Conservation (phyloP, 1,284 basidiomycete genomes). For the Clitocybe nebularis region DNA sequence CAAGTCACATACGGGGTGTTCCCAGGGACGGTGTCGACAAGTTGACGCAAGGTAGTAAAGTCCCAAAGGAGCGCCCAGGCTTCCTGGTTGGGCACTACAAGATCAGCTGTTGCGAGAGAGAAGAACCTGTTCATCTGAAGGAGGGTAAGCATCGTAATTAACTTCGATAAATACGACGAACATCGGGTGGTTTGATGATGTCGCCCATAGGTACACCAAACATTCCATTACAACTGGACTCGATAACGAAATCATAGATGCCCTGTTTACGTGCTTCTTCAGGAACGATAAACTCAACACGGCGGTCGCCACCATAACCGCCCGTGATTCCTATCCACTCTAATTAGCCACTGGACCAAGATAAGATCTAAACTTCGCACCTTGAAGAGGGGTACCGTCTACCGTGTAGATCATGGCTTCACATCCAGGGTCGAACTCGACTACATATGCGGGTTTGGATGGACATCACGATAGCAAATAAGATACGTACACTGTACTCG, state of each 20-base stretch:
- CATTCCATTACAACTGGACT: conserved; percentile 91
- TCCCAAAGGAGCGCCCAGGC: conserved; percentile 89
- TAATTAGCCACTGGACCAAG: not conserved
- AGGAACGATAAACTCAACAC: conserved; percentile 93
- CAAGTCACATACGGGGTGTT: conserved; percentile 54
- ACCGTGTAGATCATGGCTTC: conserved; percentile 90
- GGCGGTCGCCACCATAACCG: conserved; percentile 79
- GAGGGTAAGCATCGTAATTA: not conserved
- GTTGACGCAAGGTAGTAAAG: conserved; percentile 73
- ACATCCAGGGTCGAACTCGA: conserved; percentile 93
- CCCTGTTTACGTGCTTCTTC: conserved; percentile 60
- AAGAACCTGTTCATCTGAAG: conserved; percentile 75
- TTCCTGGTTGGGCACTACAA: conserved; percentile 91
- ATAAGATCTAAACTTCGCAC: conserved; percentile 28
- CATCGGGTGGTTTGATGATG: conserved; percentile 80
- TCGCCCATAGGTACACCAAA: conserved; percentile 84
- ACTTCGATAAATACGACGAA: no score
- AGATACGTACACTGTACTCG: conserved; percentile 73
- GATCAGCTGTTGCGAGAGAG: conserved; percentile 76
- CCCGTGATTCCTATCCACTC: conserved; percentile 76
- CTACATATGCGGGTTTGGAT: conserved; percentile 31
- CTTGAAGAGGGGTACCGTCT: conserved; percentile 81
- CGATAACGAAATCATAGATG: conserved; percentile 76
- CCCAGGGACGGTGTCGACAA: conserved; percentile 74
- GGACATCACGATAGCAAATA: not conserved